Evolutionary conservation across 306 rosid species (phyloP), one percentile per base, ranked within the genome.

Genomic region (Macrotyloma uniflorum): DNA sequence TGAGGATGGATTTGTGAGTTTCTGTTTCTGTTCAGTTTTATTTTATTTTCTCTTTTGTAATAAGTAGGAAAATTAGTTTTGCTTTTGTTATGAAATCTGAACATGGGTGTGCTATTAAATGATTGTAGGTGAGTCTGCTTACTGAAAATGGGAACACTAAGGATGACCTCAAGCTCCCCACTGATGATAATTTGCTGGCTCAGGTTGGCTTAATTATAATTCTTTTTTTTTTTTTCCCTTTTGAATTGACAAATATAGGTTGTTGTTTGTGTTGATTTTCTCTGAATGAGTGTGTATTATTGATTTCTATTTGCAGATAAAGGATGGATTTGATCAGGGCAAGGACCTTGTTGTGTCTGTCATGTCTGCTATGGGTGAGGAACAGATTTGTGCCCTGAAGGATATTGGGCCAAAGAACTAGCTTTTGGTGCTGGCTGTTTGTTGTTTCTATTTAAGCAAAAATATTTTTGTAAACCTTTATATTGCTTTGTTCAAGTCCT

Each of bases 281-380:
- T 62, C 15, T 66, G 50, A 35, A 16, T 54, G 24, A 15, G 20
- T 28, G 5, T 42, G 11, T 43, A 6, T 43, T 5, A 20, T 53
- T 11, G 30, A 18, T 20, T 66, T 47, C 15, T 32, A 3, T 65
- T 9, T 86, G 72, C 86, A 91, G 96, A 87, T 91, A 43, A 91
- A 91, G 86, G 96, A 89, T 22, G 96, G 96, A 53, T 91, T 91
- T 84, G 89, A 73, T 4, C 90, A 85, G 49, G 93, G 96, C 0
- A 91, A 88, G 81, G 96, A 91, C 66, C 91, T 91, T 79, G 93
- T 88, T 53, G 91, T 88, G 5, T 57, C 89, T 43, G 96, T 91
- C 72, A 91, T 91, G 96, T 91, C 96, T 79, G 88, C 96, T 5
- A 91, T 91, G 96, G 96, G 96, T 14, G 96, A 88, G 87, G 93